Evolutionary conservation across 768 basidiomycete species (phyloP).

Genomic region (Boletus reticulatus): DNA sequence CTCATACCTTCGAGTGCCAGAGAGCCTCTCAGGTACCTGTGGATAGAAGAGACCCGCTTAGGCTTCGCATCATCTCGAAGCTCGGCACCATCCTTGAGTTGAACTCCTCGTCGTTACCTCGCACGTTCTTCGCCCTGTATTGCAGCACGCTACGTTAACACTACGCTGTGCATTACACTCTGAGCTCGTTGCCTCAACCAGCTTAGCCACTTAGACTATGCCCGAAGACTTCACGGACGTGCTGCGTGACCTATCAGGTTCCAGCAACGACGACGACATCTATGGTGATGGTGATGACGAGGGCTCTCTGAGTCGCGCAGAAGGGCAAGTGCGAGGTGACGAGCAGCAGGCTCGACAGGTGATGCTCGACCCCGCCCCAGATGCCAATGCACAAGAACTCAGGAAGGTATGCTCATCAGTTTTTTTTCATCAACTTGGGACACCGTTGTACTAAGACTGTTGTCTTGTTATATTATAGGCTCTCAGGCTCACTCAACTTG

Average conservation of each 20-base stretch:
- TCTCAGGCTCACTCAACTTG: neutral
- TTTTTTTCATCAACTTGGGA: neutral
- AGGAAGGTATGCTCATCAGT: neutral
- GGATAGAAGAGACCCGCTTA: too few species aligned
- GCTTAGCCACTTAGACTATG: neutral
- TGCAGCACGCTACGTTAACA: too few species aligned
- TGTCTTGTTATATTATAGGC: neutral
- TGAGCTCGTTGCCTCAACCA: too few species aligned
- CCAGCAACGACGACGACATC: neutral
- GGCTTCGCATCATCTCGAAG: too few species aligned
- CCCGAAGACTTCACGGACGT: neutral
- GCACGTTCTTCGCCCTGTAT: too few species aligned
- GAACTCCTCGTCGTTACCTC: too few species aligned
- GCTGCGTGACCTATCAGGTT: neutral
- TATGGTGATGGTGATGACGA: neutral
- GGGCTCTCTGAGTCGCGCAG: neutral
- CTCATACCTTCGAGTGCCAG: too few species aligned
- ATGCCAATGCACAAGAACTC: neutral
- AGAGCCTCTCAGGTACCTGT: too few species aligned
- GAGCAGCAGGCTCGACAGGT: neutral
- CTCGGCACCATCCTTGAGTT: too few species aligned
- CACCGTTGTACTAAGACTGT: too few species aligned
- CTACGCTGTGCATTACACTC: too few species aligned
- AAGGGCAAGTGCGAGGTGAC: neutral
- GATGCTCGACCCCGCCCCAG: neutral